These are phyloP conservation scores for Monosporascus sp. DNA, from an alignment of 2,329 filamentous ascomycete species.

Conservation along the genomic window DNA sequence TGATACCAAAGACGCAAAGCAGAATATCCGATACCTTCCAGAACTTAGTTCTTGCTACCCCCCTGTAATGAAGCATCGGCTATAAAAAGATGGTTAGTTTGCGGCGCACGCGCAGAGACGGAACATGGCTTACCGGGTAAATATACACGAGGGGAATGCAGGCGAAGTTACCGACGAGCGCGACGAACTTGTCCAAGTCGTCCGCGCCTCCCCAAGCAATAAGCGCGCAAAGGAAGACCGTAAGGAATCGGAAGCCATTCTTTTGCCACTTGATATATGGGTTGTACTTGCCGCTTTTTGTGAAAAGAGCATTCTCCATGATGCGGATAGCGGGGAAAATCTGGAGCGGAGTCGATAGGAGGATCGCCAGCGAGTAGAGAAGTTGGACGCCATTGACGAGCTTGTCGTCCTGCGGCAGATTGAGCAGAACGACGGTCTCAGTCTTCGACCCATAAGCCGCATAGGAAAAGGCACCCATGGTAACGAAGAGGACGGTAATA, in stretches of 20 bases:
- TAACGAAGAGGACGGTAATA: constrained; percentile 85
- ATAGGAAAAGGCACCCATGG: constrained; percentile 89
- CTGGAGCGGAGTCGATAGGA: constrained; percentile 90
- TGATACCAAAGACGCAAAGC: constrained; percentile 74
- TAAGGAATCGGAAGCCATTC: constrained; percentile 91
- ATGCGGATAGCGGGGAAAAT: constrained; percentile 98
- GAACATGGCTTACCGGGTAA: constrained; percentile 71
- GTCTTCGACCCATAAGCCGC: constrained; percentile 93
- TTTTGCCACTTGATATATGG: constrained; percentile 99
- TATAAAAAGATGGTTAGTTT: constrained; percentile 37
- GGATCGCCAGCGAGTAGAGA: constrained; percentile 94
- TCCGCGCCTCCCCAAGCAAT: constrained; percentile 91
- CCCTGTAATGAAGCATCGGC: constrained; percentile 86
- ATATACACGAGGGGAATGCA: constrained; percentile 97
- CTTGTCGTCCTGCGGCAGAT: constrained; percentile 91
- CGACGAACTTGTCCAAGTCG: constrained; percentile 95
- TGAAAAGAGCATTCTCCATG: constrained; percentile 90
- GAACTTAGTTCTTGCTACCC: constrained; percentile 62
- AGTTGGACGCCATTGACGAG: constrained; percentile 95
- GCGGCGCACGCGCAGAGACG: no score
- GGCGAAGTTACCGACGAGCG: constrained; percentile 92
- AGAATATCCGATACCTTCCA: constrained; percentile 68
- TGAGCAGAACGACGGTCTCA: constrained; percentile 93
- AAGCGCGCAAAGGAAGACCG: constrained; percentile 78
- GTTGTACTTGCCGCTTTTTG: constrained; percentile 92